Conservation (phyloP, 768 basidiomycete species). For the Suillus occidentalis region DNA sequence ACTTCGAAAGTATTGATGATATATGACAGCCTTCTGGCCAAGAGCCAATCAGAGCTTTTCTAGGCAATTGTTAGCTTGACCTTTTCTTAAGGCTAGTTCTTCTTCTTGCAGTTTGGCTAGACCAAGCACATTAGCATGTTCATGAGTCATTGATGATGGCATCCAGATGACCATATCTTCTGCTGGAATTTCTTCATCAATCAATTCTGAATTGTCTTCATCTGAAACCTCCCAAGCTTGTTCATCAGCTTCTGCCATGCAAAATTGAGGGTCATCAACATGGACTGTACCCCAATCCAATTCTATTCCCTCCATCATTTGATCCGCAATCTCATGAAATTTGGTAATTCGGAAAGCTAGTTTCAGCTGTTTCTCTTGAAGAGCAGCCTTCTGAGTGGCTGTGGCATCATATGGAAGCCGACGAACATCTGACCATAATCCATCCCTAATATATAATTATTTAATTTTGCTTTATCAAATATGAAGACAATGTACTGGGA, state of each 20-base stretch:
- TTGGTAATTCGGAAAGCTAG: not conserved
- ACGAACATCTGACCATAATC: not conserved
- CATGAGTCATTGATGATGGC: not conserved
- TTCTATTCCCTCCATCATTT: not conserved
- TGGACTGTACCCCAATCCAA: not conserved
- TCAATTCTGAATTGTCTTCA: not conserved
- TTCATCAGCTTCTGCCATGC: not conserved
- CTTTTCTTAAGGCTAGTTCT: conserved; percentile 7
- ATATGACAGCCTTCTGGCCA: conserved; percentile 12
- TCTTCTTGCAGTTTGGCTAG: not conserved
- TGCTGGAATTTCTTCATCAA: not conserved
- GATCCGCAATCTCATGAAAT: not conserved
- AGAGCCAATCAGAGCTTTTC: conserved; percentile 6
- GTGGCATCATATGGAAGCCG: not conserved
- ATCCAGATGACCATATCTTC: not conserved
- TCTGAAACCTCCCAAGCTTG: not conserved
- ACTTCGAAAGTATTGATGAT: conserved; percentile 7
- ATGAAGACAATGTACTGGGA: not conserved
- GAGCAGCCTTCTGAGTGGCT: not conserved
- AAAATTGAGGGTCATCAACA: not conserved
- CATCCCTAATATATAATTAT: not conserved
- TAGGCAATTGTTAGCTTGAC: conserved; percentile 11
- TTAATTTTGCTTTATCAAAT: too few relatives aligned
- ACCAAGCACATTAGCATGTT: not conserved
- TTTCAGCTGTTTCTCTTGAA: not conserved